A percentile compares a stretch with the other conserved stretches of the same genome.
Conservation (phyloP, 495 filamentous ascomycete species). For the Neurospora discreta region DNA sequence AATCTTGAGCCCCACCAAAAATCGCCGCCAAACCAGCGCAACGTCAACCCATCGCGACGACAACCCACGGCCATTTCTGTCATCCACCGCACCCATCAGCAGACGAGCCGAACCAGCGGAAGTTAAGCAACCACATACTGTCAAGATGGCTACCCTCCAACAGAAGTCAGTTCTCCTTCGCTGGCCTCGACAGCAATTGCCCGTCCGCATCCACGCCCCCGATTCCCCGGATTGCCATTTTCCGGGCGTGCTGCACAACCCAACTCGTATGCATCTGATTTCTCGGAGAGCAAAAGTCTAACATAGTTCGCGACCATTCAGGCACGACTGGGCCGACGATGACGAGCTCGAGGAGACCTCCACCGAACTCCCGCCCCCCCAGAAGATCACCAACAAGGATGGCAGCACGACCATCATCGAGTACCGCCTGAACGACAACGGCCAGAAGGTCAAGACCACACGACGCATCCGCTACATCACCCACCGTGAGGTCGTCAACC, state of each 20-base stretch:
- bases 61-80: neutral
- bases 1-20: slow-evolving; percentile 20
- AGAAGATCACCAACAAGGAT: slow-evolving; percentile 90
- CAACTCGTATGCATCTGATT: neutral
- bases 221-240: neutral
- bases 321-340: slow-evolving; percentile 89
- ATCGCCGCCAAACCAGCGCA: slow-evolving; percentile 1
- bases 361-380: slow-evolving; percentile 67
- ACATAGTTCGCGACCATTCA: slow-evolving; percentile 2
- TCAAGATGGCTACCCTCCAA: neutral
- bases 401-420: slow-evolving; percentile 91
- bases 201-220: neutral
- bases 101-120: neutral
- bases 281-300: neutral
- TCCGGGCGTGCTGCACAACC: neutral
- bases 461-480: slow-evolving; percentile 85
- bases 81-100: neutral
- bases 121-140: neutral
- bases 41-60: neutral
- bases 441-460: slow-evolving; percentile 92
- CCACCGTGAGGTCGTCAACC: slow-evolving; percentile 86
- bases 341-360: slow-evolving; percentile 77
- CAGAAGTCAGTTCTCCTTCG: neutral
- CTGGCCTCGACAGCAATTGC: neutral
- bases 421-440: slow-evolving; percentile 82